A percentile compares a stretch with the other conserved stretches of the same genome.
Evolutionary conservation across 805 yeast genomes (phyloP).

Genomic region (Candida ponderosae): DNA sequence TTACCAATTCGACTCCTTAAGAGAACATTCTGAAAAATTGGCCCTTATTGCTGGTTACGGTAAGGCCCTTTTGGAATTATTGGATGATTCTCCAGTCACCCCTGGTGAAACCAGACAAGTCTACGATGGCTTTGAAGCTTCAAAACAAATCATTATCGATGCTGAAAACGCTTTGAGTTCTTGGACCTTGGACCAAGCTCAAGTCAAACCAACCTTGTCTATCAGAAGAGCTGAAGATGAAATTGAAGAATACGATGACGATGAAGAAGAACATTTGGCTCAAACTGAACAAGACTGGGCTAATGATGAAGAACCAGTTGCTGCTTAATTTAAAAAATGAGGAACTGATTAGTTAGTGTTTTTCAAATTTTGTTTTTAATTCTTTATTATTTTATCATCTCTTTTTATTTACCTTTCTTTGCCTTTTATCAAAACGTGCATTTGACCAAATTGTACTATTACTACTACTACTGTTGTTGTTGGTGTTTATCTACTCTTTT

Average conservation of each 20-base stretch:
- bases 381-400: no score
- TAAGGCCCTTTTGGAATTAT: conserved; percentile 73
- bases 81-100: conserved; percentile 80
- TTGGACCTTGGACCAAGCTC: conserved; percentile 81
- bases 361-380: no score
- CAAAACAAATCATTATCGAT: conserved; percentile 80
- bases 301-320: conserved; percentile 24
- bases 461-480: no score
- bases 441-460: no score
- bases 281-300: conserved; percentile 49
- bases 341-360: no score
- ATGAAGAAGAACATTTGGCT: conserved; percentile 40
- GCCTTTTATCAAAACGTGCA: no score
- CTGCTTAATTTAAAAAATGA: no score
- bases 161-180: conserved; percentile 77
- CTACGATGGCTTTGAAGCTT: conserved; percentile 83
- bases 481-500: no score
- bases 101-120: conserved; percentile 92
- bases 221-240: conserved; percentile 53
- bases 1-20: conserved; percentile 77
- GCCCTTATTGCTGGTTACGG: conserved; percentile 88
- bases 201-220: conserved; percentile 72
- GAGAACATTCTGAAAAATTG: conserved; percentile 80
- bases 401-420: no score
- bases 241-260: conserved; percentile 41